Evolutionary conservation across 768 basidiomycete species (phyloP).

Genomic region (Xerocomellus chrysenteron): DNA sequence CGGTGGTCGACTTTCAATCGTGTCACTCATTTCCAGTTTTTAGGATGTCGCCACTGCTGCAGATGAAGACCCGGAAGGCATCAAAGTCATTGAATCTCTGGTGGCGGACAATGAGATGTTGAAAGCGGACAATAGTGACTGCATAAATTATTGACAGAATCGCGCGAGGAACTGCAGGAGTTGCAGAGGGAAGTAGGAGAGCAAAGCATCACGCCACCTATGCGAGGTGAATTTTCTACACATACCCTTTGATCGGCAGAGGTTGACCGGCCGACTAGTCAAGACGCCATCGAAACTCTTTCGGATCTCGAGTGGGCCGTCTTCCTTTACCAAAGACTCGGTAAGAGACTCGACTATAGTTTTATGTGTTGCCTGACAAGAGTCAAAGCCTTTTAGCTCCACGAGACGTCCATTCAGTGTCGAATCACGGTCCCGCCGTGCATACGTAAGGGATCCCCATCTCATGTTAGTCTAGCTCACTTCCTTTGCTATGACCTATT

Average conservation of each 20-base stretch:
- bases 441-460: slow-evolving; percentile 33
- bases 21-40: slow-evolving; percentile 16
- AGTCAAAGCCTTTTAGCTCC: slow-evolving; percentile 22
- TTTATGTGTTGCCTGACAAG: slow-evolving; percentile 27
- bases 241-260: background rate
- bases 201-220: slow-evolving; percentile 47
- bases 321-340: slow-evolving; percentile 43
- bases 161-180: slow-evolving; percentile 54
- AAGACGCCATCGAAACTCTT: slow-evolving; percentile 39
- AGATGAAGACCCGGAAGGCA: slow-evolving; percentile 59
- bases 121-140: slow-evolving; percentile 82
- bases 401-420: slow-evolving; percentile 35
- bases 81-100: slow-evolving; percentile 73
- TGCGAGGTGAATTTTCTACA: background rate
- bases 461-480: slow-evolving; percentile 9
- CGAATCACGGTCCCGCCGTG: slow-evolving; percentile 31
- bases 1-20: too few relatives aligned
- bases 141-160: slow-evolving; percentile 60
- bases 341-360: slow-evolving; percentile 36
- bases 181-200: slow-evolving; percentile 79
- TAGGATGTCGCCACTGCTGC: slow-evolving; percentile 40
- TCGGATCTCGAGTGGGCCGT: slow-evolving; percentile 44
- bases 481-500: slow-evolving; percentile 39
- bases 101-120: slow-evolving; percentile 83
- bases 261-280: slow-evolving; percentile 22